Evolutionary conservation across 2,329 filamentous ascomycete genomes (phyloP).

Genomic region (Phaeosphaeria sp.): DNA sequence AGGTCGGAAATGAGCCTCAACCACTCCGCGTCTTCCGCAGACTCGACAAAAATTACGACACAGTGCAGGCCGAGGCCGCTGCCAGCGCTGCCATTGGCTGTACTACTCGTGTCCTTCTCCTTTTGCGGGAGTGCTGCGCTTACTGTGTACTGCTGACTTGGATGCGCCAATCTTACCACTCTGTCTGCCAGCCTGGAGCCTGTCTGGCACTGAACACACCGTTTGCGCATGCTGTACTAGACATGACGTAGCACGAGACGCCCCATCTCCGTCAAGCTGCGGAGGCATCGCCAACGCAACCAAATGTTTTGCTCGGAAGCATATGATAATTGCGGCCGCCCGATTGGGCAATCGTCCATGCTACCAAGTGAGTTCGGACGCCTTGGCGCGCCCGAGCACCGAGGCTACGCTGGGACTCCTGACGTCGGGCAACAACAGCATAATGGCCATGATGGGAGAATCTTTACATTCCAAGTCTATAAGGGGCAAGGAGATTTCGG

Average conservation of each 20-base stretch:
- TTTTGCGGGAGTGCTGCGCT: constrained; percentile 4
- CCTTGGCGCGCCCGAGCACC: constrained; percentile 11
- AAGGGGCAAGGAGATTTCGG: constrained; percentile 16
- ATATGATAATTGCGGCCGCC: not conserved
- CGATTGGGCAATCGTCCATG: constrained; percentile 1
- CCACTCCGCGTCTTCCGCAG: constrained; percentile 38
- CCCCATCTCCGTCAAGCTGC: not conserved
- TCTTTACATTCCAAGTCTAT: constrained; percentile 42
- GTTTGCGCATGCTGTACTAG: not conserved
- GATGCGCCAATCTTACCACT: no score
- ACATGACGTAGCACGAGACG: not conserved
- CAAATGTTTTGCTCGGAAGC: not conserved
- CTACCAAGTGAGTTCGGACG: constrained; percentile 2
- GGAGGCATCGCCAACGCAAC: not conserved
- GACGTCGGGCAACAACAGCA: not conserved
- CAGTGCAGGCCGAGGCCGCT: constrained; percentile 29
- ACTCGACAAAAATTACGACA: constrained; percentile 25
- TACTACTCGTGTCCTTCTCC: constrained; percentile 5
- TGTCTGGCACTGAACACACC: not conserved
- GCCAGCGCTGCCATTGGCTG: constrained; percentile 20
- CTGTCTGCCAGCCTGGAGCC: not conserved
- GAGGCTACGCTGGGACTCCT: constrained; percentile 1
- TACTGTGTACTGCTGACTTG: constrained; percentile 11
- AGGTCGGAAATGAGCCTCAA: constrained; percentile 44
- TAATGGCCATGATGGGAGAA: constrained; percentile 1